phyloP scores from a whole-genome alignment of 345 rosid species.

The Eucalyptus tenuipes region DNA sequence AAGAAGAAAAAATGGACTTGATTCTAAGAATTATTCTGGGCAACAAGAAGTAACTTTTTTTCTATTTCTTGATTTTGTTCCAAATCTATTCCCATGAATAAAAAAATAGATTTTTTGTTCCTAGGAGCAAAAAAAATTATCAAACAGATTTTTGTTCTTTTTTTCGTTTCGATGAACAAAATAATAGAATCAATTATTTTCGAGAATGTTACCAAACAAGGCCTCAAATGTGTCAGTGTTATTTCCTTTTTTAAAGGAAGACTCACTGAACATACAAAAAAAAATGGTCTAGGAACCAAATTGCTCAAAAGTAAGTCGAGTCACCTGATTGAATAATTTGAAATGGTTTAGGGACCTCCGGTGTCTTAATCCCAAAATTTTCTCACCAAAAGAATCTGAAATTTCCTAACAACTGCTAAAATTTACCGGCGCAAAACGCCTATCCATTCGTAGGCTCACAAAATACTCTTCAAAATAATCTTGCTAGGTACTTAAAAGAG shows the following conservation, averaged over 20 bases:
- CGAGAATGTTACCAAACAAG: fast-evolving
- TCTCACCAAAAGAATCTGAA: background rate
- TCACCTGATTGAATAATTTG: background rate
- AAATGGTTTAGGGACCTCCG: background rate
- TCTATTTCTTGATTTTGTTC: too few relatives aligned
- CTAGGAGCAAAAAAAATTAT: fast-evolving
- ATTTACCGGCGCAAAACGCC: background rate
- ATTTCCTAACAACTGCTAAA: background rate
- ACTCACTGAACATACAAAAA: too few relatives aligned
- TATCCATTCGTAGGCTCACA: background rate
- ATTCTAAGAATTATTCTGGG: too few relatives aligned
- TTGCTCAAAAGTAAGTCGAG: background rate
- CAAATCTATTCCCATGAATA: fast-evolving
- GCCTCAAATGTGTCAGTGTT: fast-evolving
- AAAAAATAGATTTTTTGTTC: too few relatives aligned
- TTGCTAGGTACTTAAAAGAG: background rate
- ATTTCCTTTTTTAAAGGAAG: too few relatives aligned
- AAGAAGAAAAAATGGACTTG: too few relatives aligned
- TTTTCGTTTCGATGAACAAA: fast-evolving
- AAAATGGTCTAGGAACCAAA: background rate
- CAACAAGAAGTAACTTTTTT: fast-evolving
- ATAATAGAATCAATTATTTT: fast-evolving
- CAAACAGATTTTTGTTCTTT: fast-evolving
- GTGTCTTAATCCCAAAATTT: background rate
- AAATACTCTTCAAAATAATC: background rate